These are phyloP conservation scores for Bolboschoenoplectus hybrid DNA, from an alignment of 202 grass and related monocot species.

Conservation along the genomic window DNA sequence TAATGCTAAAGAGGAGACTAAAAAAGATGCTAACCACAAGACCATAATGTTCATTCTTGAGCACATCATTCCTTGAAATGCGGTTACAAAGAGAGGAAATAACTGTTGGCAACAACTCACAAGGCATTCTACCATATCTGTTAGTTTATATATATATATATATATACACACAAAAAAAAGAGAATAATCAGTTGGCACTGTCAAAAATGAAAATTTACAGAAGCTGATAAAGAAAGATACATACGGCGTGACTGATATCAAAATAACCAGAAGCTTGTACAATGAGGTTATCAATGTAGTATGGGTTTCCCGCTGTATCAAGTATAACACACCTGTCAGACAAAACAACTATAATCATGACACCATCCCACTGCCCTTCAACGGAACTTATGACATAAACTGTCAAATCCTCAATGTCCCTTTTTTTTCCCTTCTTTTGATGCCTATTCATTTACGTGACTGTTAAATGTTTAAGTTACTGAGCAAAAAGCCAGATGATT, in stretches of 20 bases:
- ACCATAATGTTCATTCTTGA: slow-evolving; percentile 68
- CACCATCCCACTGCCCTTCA: slow-evolving; percentile 22
- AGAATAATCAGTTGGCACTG: slow-evolving; percentile 32
- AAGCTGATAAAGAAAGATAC: slow-evolving; percentile 35
- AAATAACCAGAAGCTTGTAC: slow-evolving; percentile 72
- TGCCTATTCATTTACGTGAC: too few species aligned
- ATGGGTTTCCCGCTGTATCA: slow-evolving; percentile 82
- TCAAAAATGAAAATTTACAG: slow-evolving; percentile 36
- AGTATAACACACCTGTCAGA: slow-evolving; percentile 69
- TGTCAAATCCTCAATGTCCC: background rate
- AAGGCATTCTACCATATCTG: slow-evolving; percentile 88
- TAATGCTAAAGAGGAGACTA: slow-evolving; percentile 18
- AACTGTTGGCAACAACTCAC: slow-evolving; percentile 67
- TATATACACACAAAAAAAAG: slow-evolving; percentile 36
- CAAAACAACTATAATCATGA: slow-evolving; percentile 37
- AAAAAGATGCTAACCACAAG: slow-evolving; percentile 67
- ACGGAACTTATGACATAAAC: background rate
- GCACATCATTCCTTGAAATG: slow-evolving; percentile 44
- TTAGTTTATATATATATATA: slow-evolving; percentile 12
- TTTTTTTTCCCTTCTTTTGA: background rate
- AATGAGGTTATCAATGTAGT: slow-evolving; percentile 54
- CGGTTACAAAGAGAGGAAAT: slow-evolving; percentile 61
- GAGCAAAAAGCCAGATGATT: background rate
- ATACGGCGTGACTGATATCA: slow-evolving; percentile 98
- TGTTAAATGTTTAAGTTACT: background rate